Percentiles rank a stretch among this genome's conserved stretches.
Conservation (phyloP, 129 eudicot genomes). For the Centella asiatica region DNA sequence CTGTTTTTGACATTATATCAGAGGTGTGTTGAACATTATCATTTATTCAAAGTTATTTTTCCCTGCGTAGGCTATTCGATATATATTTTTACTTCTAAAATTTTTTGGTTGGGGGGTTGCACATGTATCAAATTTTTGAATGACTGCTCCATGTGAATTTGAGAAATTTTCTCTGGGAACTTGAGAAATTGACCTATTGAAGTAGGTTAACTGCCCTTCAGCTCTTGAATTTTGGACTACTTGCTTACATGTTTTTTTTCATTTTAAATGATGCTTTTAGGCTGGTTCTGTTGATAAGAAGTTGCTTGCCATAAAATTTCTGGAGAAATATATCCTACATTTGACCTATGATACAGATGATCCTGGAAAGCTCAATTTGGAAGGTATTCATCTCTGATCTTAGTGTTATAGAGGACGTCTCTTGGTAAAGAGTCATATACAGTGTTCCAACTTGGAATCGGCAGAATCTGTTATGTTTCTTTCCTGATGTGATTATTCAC, state of each 20-base stretch:
- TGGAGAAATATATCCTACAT: constrained; percentile 56
- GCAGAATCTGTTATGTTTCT: neutral
- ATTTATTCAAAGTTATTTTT: neutral
- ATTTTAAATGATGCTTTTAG: constrained; percentile 31
- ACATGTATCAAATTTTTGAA: too few species aligned
- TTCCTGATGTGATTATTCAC: neutral
- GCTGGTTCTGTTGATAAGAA: constrained; percentile 58
- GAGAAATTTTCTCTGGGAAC: neutral
- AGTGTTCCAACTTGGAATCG: neutral
- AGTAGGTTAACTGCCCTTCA: neutral
- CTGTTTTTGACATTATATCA: constrained; percentile 43
- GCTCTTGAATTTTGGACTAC: neutral
- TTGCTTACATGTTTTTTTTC: constrained; percentile 5
- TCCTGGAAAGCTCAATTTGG: constrained; percentile 36
- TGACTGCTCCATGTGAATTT: neutral
- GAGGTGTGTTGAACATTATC: constrained; percentile 46
- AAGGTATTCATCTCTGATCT: constrained; percentile 40
- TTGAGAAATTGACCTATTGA: neutral
- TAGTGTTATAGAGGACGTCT: neutral
- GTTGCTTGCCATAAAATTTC: constrained; percentile 78
- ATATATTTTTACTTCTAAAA: too few species aligned
- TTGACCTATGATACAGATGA: constrained; percentile 58
- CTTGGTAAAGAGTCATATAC: neutral
- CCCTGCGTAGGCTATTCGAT: neutral
- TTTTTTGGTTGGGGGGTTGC: too few species aligned